Percentiles rank a stretch among this genome's conserved stretches.
Evolutionary conservation across 257 asterid species (phyloP).

Genomic region (Rhazya stricta): DNA sequence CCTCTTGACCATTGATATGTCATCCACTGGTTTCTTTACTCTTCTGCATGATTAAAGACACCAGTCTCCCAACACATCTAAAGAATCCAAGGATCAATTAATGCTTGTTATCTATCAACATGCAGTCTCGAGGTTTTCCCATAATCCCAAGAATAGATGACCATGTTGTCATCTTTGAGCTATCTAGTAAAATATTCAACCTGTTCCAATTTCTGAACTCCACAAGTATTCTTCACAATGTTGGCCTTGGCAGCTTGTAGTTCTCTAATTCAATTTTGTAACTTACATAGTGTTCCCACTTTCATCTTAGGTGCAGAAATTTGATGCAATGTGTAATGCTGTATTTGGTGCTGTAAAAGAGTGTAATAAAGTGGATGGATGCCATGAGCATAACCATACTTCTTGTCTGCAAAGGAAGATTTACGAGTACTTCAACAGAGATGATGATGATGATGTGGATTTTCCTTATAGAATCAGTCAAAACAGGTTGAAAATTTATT

Average conservation of each 20-base stretch:
- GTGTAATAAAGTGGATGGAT: conserved; percentile 61
- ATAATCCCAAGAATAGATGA: background rate
- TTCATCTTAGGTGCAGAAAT: conserved; percentile 54
- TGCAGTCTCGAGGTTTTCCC: background rate
- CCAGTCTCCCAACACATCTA: background rate
- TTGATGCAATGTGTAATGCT: conserved; percentile 67
- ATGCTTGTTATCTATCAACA: background rate
- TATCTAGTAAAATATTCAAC: background rate
- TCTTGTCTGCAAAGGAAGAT: conserved; percentile 68
- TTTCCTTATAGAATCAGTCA: conserved; percentile 41
- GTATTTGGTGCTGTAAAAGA: conserved; percentile 51
- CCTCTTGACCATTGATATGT: background rate
- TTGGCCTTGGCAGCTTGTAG: conserved; percentile 5
- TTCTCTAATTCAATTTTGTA: conserved; percentile 7
- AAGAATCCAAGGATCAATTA: background rate
- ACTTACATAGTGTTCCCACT: conserved; percentile 10
- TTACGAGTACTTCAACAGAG: conserved; percentile 58
- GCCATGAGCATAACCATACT: conserved; percentile 57
- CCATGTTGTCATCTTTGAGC: background rate
- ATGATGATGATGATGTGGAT: conserved; percentile 36
- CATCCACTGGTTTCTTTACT: background rate
- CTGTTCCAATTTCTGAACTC: background rate
- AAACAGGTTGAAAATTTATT: conserved; percentile 48
- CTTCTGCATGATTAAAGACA: background rate
- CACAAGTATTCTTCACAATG: background rate